Base-by-base conservation (phyloP, 345 rosid species). In the Eucalyptus regnans region DNA sequence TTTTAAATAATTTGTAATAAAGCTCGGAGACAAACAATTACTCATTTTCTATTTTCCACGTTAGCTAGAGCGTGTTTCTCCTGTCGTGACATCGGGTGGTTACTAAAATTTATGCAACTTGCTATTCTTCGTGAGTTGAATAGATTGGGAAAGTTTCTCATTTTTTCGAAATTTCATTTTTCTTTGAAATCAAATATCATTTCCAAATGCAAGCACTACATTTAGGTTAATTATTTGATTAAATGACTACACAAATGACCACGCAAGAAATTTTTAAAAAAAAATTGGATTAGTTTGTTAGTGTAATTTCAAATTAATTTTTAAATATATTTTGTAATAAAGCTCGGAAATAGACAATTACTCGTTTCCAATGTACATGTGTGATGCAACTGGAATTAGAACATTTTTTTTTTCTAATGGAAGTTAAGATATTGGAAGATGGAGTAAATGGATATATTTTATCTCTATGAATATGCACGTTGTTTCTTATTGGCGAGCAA, bases 231-330 rank as follows among this genome's bases (percentile, higher is more conserved):
- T 68, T 33, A 68, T 33, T 7, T 3, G 12, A 4, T 68, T 37
- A 68, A 31, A 31, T 31, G 43, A 68, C 43, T 9, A 16, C 43
- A 31, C 80, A 68, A 66, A n/a, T 2, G 79, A 66, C 11, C 17
- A 16, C 1, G 4, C 41, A 31, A 29, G 0, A 68, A 66, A 15
- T 27, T 52, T 3, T 1, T 7, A 27, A 9, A 22, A 31, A 66
- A 31, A 9, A 31, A 31, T 31, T 8, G 43, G 6, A 9, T 68
- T 68, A 68, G 10, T 68, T 68, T 68, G 80, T 16, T 31, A 33
- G 43, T 33, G 43, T 33, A 16, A 16, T 68, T 68, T 8, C 80
- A 68, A 31, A 2, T 33, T 33, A 31, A 66, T 15, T 18, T 33
- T 37, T 68, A 0, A 16, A 68, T 31, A 16, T 15, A 66, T 66